Evolutionary conservation across 2,329 filamentous ascomycete species (phyloP), one percentile per base, ranked within the genome.

Genomic region (Cytospora paraplurivora): DNA sequence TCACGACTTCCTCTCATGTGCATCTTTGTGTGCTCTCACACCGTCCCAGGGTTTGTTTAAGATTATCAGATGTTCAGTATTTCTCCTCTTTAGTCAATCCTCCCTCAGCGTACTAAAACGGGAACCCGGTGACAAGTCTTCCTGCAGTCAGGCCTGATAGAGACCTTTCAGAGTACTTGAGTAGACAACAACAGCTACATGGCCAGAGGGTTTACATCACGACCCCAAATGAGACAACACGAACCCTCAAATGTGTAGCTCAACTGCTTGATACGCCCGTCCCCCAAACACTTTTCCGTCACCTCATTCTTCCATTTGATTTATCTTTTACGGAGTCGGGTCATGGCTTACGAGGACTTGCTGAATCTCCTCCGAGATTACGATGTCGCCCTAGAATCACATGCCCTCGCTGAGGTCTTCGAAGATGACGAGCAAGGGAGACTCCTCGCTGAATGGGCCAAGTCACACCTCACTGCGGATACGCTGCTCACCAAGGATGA

Each of bases 401-500:
- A 68, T 32, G 68, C 67, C 52, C 66, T 82, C 49, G 73, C 73
- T 58, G 69, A 70, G 15, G 76, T 74, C 44, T 69, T 82, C 44
- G 65, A 70, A 13, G 75, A 80, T 60, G 67, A 69, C 1, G 67
- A 75, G 10, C 70, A 73, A 41, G 76, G 75, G 37, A 68, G 73
- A 4, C 71, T 72, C 5, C 73, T 83, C 53, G 71, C 73, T 3
- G 77, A 78, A 53, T 87, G 85, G 85, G 79, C 79, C 17, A 71
- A 75, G 34, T 71, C 76, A 67, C 81, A 84, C 69, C 74, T 87
- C 38, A 73, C 72, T 13, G 69, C 74, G 2, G 82, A 85, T 66
- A 84, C 82, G 33, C 76, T 87, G 13, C 74, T 87, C 49, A 82
- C 80, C 51, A 76, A 74, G 62, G 81, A 86, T 69, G 85, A 87